A percentile compares a stretch with the other conserved stretches of the same genome.
These are phyloP conservation scores for Blastomyces percursus DNA, from an alignment of 2,329 filamentous ascomycete genomes.

Conservation along the genomic window DNA sequence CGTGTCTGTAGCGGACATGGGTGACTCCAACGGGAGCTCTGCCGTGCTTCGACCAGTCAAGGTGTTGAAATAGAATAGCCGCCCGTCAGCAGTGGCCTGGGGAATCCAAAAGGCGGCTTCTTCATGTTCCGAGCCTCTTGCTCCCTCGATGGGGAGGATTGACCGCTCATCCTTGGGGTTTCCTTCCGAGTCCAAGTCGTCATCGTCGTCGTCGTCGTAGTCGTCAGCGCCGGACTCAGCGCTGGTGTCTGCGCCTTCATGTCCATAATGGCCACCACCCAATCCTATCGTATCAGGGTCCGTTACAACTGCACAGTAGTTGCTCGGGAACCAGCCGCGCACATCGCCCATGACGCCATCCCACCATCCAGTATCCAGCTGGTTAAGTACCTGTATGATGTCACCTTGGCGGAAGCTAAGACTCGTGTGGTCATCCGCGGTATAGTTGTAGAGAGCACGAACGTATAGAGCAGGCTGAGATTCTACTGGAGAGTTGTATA, in stretches of 20 bases:
- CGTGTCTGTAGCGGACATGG: slow-evolving; percentile 64
- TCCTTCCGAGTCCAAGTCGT: slow-evolving; percentile 55
- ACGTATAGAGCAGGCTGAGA: slow-evolving; percentile 60
- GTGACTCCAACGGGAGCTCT: slow-evolving; percentile 91
- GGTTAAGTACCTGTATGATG: slow-evolving; percentile 96
- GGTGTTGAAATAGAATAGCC: slow-evolving; percentile 96
- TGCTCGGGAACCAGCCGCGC: slow-evolving; percentile 97
- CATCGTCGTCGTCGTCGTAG: slow-evolving; percentile 51
- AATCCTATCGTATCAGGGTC: slow-evolving; percentile 63
- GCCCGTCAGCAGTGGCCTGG: slow-evolving; percentile 85
- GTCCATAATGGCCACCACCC: slow-evolving; percentile 42
- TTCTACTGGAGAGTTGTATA: slow-evolving; percentile 20
- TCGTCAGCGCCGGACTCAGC: slow-evolving; percentile 47
- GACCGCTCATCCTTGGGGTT: slow-evolving; percentile 52
- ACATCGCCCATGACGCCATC: slow-evolving; percentile 96
- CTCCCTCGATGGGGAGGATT: slow-evolving; percentile 58
- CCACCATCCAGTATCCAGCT: slow-evolving; percentile 98
- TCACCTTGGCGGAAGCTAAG: slow-evolving; percentile 95
- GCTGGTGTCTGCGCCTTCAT: slow-evolving; percentile 43
- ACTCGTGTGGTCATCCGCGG: slow-evolving; percentile 92
- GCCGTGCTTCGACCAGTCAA: slow-evolving; percentile 90
- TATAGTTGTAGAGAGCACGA: slow-evolving; percentile 92
- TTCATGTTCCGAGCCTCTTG: slow-evolving; percentile 52
- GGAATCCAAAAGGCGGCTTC: slow-evolving; percentile 97
- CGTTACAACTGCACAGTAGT: slow-evolving; percentile 85